Base-by-base conservation (phyloP, 805 yeast species). In the Brettanomyces custersianus region DNA sequence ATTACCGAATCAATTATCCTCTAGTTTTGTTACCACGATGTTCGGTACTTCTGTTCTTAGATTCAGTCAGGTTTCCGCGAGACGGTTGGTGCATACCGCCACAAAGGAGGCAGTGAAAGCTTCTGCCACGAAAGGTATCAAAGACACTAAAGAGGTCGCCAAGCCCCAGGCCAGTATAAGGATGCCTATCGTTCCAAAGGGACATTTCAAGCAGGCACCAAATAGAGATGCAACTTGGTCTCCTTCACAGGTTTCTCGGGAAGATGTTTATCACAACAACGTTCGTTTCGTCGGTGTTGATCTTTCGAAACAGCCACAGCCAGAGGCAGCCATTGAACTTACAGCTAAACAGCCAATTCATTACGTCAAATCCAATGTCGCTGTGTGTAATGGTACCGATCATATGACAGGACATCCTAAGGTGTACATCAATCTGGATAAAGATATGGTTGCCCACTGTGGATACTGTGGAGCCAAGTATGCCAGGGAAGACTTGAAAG, bases 351-450 rank as follows among this genome's bases (percentile, higher is more conserved):
- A 77, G 51, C 94, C 95, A 3, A 62, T 84, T 29, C 64, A 74
- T 46, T 80, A 70, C 51, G 63, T 84, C 27, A 70, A 67, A 43
- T 40, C 43, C 21, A 68, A 75, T 48, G 58, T 76, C 35, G 95
- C 95, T 1, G 90, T 80, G 13, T 85, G 95, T 56, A 84, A 81
- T 49, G 95, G 95, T 27, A 78, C 81, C 46, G 76, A 68, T 47
- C 82, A 81, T 9, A 75, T 73, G 49, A 82, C 76, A 48, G 95
- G 95, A 15, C 95, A 84, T 56, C 95, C 95, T 30, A 80, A 79
- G 56, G 74, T 84, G 17, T 84, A 62, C 56, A 83, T 84, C 59
- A 83, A 83, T 58, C 69, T 85, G 52, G 94, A 84, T 56, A 77
- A 74, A 54, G 80, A 85, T 28, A 74, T 76, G 41, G 69, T 82